A percentile compares a stretch with the other conserved stretches of the same genome.
phyloP scores from a whole-genome alignment of 768 basidiomycete species.

The Sporobolomyces phaffii region DNA sequence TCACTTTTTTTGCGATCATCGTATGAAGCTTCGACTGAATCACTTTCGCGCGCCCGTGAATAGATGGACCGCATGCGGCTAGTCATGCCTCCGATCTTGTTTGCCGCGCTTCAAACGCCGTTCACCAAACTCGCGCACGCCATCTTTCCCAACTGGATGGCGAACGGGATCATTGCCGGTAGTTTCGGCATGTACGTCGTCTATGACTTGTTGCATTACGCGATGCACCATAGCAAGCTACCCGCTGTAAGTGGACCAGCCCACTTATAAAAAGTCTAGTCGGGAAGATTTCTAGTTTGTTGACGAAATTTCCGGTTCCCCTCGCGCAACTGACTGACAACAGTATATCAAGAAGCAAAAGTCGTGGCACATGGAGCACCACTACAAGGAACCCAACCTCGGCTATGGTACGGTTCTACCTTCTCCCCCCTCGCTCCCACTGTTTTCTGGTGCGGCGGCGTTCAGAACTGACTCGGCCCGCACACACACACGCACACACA shows the following conservation, averaged over 20 bases:
- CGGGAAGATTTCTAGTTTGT: too few relatives aligned
- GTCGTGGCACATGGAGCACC: constrained; percentile 94
- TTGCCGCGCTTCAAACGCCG: constrained; percentile 67
- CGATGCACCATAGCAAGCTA: constrained; percentile 36
- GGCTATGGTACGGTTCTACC: constrained; percentile 23
- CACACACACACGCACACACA: too few relatives aligned
- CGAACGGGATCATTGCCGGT: constrained; percentile 87
- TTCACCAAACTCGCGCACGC: constrained; percentile 77
- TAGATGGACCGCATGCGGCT: constrained; percentile 60
- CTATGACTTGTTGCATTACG: constrained; percentile 44
- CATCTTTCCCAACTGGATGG: constrained; percentile 73
- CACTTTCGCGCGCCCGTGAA: neutral
- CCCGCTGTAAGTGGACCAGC: neutral
- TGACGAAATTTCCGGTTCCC: constrained; percentile 8
- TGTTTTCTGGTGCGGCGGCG: constrained; percentile 39
- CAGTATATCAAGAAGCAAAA: constrained; percentile 86
- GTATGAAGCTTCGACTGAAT: too few relatives aligned
- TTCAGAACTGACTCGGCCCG: too few relatives aligned
- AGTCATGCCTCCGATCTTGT: constrained; percentile 91
- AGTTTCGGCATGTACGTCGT: constrained; percentile 53
- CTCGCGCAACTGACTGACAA: constrained; percentile 53
- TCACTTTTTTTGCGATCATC: too few relatives aligned
- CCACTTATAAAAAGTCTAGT: too few relatives aligned
- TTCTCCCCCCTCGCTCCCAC: neutral
- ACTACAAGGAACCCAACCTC: constrained; percentile 53